phyloP scores from a whole-genome alignment of 2,329 filamentous ascomycete species.

The Xylariaceae sp. region DNA sequence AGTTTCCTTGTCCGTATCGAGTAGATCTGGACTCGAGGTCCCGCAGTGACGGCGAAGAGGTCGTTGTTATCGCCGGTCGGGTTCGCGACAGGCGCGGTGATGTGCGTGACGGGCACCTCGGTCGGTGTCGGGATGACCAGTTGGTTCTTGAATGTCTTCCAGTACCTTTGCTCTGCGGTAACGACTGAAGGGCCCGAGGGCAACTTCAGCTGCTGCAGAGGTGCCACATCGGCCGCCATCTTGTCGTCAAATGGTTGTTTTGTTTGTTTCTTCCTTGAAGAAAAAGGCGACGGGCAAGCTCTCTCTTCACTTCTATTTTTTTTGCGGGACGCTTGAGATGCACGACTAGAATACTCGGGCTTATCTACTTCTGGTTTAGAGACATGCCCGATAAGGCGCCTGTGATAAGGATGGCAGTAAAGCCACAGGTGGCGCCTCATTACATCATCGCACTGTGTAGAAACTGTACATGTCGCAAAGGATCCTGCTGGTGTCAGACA shows the following conservation, averaged over 20 bases:
- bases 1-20: slow-evolving; percentile 87
- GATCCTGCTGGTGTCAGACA: not conserved
- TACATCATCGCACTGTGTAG: not conserved
- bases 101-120: slow-evolving; percentile 83
- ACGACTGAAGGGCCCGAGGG: slow-evolving; percentile 74
- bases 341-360: slow-evolving; percentile 3
- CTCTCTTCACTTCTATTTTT: slow-evolving; percentile 9
- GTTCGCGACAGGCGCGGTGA: slow-evolving; percentile 60
- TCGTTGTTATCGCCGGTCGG: slow-evolving; percentile 50
- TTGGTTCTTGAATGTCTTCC: slow-evolving; percentile 90
- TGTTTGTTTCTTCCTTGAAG: not conserved
- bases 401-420: not conserved
- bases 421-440: not conserved
- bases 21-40: slow-evolving; percentile 88
- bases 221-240: slow-evolving; percentile 84
- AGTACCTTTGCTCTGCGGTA: slow-evolving; percentile 92
- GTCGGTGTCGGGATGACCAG: slow-evolving; percentile 86
- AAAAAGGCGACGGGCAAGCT: slow-evolving; percentile 4
- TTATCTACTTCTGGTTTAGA: slow-evolving; percentile 2
- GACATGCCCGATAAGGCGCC: not conserved
- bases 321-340: not conserved
- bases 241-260: slow-evolving; percentile 13
- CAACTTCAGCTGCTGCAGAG: slow-evolving; percentile 74
- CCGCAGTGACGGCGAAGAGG: slow-evolving; percentile 89
- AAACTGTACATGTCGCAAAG: too few relatives aligned